phyloP scores from a whole-genome alignment of 2,329 filamentous ascomycete genomes.

The Coniochaeta sp. region DNA sequence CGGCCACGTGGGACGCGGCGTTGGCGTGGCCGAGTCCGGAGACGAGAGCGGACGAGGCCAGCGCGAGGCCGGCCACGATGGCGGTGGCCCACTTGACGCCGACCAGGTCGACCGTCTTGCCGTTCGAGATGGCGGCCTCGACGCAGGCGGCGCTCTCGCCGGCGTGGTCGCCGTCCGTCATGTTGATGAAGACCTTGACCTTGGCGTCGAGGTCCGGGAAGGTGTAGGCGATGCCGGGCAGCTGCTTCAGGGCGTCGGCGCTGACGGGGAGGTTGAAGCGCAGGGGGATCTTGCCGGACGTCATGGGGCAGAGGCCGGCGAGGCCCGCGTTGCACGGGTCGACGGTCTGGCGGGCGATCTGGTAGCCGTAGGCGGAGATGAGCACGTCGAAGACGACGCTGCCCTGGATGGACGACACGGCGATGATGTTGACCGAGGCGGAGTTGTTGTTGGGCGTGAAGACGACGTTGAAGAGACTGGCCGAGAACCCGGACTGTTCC shows the following conservation, averaged over 20 bases:
- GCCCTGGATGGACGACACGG: slow-evolving; percentile 74
- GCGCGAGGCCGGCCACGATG: slow-evolving; percentile 75
- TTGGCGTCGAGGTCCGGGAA: slow-evolving; percentile 88
- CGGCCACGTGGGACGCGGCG: slow-evolving; percentile 87
- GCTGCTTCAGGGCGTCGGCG: slow-evolving; percentile 47
- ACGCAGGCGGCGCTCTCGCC: slow-evolving; percentile 71
- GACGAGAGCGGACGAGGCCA: slow-evolving; percentile 79
- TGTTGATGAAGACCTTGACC: slow-evolving; percentile 75
- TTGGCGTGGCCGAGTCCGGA: slow-evolving; percentile 90
- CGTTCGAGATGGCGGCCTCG: slow-evolving; percentile 81
- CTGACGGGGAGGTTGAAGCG: slow-evolving; percentile 61
- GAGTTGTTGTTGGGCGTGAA: slow-evolving; percentile 71
- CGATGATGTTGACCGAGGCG: slow-evolving; percentile 67
- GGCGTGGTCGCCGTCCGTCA: slow-evolving; percentile 43
- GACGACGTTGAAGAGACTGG: slow-evolving; percentile 79
- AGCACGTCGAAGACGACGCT: slow-evolving; percentile 71
- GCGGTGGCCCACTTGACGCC: slow-evolving; percentile 88
- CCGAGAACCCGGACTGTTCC: slow-evolving; percentile 76
- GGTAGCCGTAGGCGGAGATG: slow-evolving; percentile 77
- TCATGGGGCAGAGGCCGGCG: slow-evolving; percentile 83
- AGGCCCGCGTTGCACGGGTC: slow-evolving; percentile 69
- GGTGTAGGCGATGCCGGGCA: slow-evolving; percentile 80
- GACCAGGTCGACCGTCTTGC: slow-evolving; percentile 82
- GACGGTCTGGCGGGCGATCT: slow-evolving; percentile 58
- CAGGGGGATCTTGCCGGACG: slow-evolving; percentile 71